Evolutionary conservation across 352 stramenopile genomes (phyloP).

Genomic region (Pythium monospermum): DNA sequence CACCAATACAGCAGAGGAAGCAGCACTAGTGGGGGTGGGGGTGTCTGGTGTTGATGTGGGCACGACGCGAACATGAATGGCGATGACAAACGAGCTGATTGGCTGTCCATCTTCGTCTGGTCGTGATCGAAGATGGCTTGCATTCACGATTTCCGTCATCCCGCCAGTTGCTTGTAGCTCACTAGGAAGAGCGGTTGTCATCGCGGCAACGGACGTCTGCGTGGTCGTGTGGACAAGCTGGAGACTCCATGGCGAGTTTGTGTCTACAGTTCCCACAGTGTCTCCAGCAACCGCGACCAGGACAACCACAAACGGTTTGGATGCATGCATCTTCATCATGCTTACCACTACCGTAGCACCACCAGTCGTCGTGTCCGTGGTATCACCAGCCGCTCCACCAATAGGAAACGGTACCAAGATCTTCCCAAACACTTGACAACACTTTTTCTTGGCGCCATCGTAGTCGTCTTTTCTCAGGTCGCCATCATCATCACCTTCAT

Average conservation of each 20-base stretch:
- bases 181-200: not conserved
- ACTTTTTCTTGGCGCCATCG: conserved; percentile 35
- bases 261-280: too few species aligned
- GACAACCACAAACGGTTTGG: too few species aligned
- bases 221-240: conserved; percentile 3
- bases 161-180: not conserved
- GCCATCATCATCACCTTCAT: not conserved
- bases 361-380: not conserved
- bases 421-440: conserved; percentile 33
- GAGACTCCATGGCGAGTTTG: too few species aligned
- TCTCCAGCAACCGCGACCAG: too few species aligned
- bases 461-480: conserved; percentile 34
- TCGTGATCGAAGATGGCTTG: conserved; percentile 4
- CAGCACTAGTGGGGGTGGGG: not conserved
- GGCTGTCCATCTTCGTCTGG: not conserved
- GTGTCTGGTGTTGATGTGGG: not conserved
- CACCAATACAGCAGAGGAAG: conserved; percentile 1
- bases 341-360: not conserved
- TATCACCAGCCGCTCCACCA: too few species aligned
- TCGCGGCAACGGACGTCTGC: not conserved
- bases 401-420: too few species aligned
- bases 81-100: not conserved
- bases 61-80: not conserved
- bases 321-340: too few species aligned
- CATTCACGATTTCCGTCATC: not conserved